Conservation (phyloP, 768 basidiomycete genomes). For the Termitomyces sp. region DNA sequence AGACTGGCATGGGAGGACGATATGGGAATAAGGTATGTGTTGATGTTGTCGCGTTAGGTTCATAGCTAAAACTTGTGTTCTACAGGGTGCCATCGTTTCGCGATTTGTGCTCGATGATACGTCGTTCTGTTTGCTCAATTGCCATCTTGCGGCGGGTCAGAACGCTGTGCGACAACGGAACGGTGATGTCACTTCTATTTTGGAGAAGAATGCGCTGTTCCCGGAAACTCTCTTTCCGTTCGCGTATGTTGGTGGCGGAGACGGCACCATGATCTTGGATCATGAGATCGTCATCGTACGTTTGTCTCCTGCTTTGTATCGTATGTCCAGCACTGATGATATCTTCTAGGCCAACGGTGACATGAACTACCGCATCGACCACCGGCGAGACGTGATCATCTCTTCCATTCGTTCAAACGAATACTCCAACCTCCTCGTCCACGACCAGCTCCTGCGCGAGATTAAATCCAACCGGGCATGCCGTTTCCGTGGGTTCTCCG, state of each 20-base stretch:
- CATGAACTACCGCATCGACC: slow-evolving; percentile 97
- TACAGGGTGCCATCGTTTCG: slow-evolving; percentile 85
- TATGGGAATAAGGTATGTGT: slow-evolving; percentile 90
- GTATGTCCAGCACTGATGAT: neutral
- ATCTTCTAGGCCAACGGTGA: slow-evolving; percentile 75
- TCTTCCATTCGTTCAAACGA: slow-evolving; percentile 68
- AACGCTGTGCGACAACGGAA: slow-evolving; percentile 78
- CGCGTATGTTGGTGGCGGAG: slow-evolving; percentile 85
- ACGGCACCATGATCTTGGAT: slow-evolving; percentile 90
- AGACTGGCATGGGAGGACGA: slow-evolving; percentile 87
- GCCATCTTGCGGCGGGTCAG: slow-evolving; percentile 96
- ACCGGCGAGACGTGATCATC: slow-evolving; percentile 80
- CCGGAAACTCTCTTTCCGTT: slow-evolving; percentile 50
- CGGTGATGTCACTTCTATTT: slow-evolving; percentile 80
- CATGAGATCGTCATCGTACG: slow-evolving; percentile 91
- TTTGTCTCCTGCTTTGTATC: slow-evolving; percentile 14
- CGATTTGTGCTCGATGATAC: slow-evolving; percentile 90
- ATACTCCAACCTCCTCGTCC: slow-evolving; percentile 53
- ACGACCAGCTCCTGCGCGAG: slow-evolving; percentile 91
- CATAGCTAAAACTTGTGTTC: neutral
- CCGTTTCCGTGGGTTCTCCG: slow-evolving; percentile 78
- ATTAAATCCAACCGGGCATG: slow-evolving; percentile 86
- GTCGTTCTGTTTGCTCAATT: slow-evolving; percentile 93
- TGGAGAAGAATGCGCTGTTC: slow-evolving; percentile 79
- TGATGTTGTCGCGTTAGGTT: neutral